Evolutionary conservation across 2,329 filamentous ascomycete genomes (phyloP).

Genomic region (Botrytis fragariae): DNA sequence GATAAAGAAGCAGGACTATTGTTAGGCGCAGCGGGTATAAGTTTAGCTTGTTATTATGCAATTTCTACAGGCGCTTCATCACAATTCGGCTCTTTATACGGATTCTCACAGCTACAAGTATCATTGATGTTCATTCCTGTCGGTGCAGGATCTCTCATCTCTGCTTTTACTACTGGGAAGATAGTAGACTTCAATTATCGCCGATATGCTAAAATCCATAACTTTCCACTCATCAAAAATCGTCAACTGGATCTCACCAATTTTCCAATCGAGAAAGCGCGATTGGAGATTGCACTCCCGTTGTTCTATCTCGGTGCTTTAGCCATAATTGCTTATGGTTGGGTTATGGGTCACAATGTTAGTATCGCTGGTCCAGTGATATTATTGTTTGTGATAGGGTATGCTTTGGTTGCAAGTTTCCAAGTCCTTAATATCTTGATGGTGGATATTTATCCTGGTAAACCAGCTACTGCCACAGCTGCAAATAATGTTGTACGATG

Average conservation of each 20-base stretch:
- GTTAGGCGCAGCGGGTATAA: slow-evolving; percentile 49
- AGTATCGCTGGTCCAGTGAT: slow-evolving; percentile 49
- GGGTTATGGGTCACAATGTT: slow-evolving; percentile 45
- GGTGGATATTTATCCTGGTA: slow-evolving; percentile 49
- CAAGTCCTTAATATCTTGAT: slow-evolving; percentile 52
- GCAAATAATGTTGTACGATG: slow-evolving; percentile 57
- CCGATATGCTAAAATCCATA: slow-evolving; percentile 54
- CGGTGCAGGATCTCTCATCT: slow-evolving; percentile 17
- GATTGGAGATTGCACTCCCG: slow-evolving; percentile 50
- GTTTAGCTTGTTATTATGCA: slow-evolving; percentile 54
- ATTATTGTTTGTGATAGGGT: slow-evolving; percentile 47
- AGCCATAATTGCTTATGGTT: slow-evolving; percentile 50
- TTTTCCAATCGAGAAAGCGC: slow-evolving; percentile 52
- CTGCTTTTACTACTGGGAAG: slow-evolving; percentile 37
- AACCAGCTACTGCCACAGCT: slow-evolving; percentile 46
- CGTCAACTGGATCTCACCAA: slow-evolving; percentile 48
- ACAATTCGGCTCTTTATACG: neutral
- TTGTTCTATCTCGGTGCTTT: slow-evolving; percentile 50
- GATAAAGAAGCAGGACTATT: slow-evolving; percentile 47
- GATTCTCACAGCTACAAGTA: slow-evolving; percentile 42
- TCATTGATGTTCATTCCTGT: slow-evolving; percentile 27
- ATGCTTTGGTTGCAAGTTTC: slow-evolving; percentile 53
- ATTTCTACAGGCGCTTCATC: slow-evolving; percentile 32
- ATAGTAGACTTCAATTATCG: slow-evolving; percentile 63
- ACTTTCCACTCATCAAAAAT: slow-evolving; percentile 52